Evolutionary conservation across 768 basidiomycete genomes (phyloP).

Genomic region (Tephrocybe rancida): DNA sequence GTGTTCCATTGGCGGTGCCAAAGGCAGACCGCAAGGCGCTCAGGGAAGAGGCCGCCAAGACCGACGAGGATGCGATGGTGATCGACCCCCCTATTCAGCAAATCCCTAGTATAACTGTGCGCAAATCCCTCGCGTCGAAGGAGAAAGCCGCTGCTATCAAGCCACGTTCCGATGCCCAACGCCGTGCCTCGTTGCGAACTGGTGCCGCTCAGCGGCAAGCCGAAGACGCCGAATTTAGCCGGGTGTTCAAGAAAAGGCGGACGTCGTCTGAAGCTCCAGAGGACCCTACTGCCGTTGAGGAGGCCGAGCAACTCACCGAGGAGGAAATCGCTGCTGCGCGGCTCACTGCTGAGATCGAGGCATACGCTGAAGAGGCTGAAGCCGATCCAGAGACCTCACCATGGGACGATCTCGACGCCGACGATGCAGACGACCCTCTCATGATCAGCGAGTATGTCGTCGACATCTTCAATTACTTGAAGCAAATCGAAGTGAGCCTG

Average conservation of each 20-base stretch:
- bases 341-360: constrained; percentile 52
- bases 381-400: constrained; percentile 63
- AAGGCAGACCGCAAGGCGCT: constrained; percentile 21
- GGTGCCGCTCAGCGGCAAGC: constrained; percentile 26
- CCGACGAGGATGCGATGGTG: constrained; percentile 56
- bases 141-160: constrained; percentile 26
- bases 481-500: constrained; percentile 75
- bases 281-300: constrained; percentile 33
- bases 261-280: constrained; percentile 67
- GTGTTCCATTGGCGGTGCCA: constrained; percentile 22
- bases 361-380: constrained; percentile 55
- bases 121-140: constrained; percentile 37
- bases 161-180: constrained; percentile 24
- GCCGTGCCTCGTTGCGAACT: constrained; percentile 25
- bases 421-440: constrained; percentile 90
- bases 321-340: constrained; percentile 46
- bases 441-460: constrained; percentile 97
- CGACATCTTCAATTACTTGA: constrained; percentile 94
- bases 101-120: constrained; percentile 42
- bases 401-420: constrained; percentile 94
- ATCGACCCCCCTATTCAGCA: constrained; percentile 44
- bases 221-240: constrained; percentile 60
- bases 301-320: constrained; percentile 41
- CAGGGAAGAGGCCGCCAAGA: constrained; percentile 31
- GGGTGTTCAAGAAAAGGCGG: constrained; percentile 73